A percentile compares a stretch with the other conserved stretches of the same genome.
phyloP scores from a whole-genome alignment of 225 moss, liverwort and hornwort species.

The Thuidium tamariscinum region DNA sequence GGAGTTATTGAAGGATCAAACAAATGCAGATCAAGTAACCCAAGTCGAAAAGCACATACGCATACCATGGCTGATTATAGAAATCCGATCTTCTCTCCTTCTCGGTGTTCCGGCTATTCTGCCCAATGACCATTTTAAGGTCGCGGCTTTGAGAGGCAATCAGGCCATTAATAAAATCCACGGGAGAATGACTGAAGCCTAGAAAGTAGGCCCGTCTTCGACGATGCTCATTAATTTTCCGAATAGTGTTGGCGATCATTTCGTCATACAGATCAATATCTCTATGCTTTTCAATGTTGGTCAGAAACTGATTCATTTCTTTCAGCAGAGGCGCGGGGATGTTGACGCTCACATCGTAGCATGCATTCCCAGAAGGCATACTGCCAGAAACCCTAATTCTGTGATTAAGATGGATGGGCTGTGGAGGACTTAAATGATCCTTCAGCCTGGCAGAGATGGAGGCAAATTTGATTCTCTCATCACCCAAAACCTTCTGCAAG shows the following conservation, averaged over 20 bases:
- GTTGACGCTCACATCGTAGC: conserved; percentile 91
- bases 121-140: conserved; percentile 84
- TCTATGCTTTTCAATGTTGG: conserved; percentile 85
- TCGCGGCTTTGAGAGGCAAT: conserved; percentile 98
- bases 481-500: conserved; percentile 76
- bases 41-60: background rate
- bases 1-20: background rate
- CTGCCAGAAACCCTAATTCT: conserved; percentile 62
- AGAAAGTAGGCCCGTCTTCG: conserved; percentile 86
- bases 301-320: conserved; percentile 85
- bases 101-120: conserved; percentile 80
- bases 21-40: background rate
- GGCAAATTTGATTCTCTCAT: conserved; percentile 84
- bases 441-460: conserved; percentile 82
- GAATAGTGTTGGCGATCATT: conserved; percentile 64
- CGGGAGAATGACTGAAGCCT: conserved; percentile 94
- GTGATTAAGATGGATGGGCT: conserved; percentile 80
- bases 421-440: conserved; percentile 74
- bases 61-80: conserved; percentile 97
- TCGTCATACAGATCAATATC: conserved; percentile 89
- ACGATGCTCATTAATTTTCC: conserved; percentile 96
- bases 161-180: conserved; percentile 91
- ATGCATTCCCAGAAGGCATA: conserved; percentile 78
- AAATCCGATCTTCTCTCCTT: conserved; percentile 99
- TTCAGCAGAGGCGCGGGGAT: conserved; percentile 85